Conservation (phyloP, 768 basidiomycete genomes). For the Boletus speciosus region DNA sequence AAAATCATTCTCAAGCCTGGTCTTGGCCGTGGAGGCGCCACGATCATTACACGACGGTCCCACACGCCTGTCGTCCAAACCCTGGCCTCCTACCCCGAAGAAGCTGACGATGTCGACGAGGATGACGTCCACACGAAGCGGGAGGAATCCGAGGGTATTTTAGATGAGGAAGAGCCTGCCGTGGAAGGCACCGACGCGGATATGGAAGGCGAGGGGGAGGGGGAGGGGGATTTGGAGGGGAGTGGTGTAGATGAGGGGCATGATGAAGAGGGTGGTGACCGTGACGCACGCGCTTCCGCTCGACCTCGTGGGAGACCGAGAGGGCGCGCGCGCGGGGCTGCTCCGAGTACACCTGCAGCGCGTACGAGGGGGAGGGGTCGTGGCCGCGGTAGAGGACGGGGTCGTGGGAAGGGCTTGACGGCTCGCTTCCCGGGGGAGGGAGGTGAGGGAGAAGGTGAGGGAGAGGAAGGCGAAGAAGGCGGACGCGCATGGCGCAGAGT, state of each 20-base stretch:
- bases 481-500: conserved; percentile 74
- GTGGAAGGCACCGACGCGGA: conserved; percentile 27
- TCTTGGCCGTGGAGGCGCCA: conserved; percentile 26
- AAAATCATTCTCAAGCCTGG: conserved; percentile 44
- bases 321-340: conserved; percentile 35
- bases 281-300: conserved; percentile 30
- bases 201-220: conserved; percentile 20
- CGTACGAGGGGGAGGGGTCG: conserved; percentile 34
- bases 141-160: conserved; percentile 29
- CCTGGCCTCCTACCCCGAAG: conserved; percentile 17
- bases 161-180: conserved; percentile 32
- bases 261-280: conserved; percentile 34
- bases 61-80: conserved; percentile 19
- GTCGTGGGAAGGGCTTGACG: conserved; percentile 32
- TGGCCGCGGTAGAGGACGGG: conserved; percentile 42
- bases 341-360: conserved; percentile 28
- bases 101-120: conserved; percentile 22
- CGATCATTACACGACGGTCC: conserved; percentile 25
- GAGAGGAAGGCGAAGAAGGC: conserved; percentile 36
- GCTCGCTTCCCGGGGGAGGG: conserved; percentile 31
- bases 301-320: conserved; percentile 38
- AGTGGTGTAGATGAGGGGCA: conserved; percentile 30
- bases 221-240: conserved; percentile 29
- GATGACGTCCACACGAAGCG: conserved; percentile 27
- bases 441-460: conserved; percentile 38